Conservation (phyloP, 2,329 filamentous ascomycete species). For the Plenodomus tracheiphilus region DNA sequence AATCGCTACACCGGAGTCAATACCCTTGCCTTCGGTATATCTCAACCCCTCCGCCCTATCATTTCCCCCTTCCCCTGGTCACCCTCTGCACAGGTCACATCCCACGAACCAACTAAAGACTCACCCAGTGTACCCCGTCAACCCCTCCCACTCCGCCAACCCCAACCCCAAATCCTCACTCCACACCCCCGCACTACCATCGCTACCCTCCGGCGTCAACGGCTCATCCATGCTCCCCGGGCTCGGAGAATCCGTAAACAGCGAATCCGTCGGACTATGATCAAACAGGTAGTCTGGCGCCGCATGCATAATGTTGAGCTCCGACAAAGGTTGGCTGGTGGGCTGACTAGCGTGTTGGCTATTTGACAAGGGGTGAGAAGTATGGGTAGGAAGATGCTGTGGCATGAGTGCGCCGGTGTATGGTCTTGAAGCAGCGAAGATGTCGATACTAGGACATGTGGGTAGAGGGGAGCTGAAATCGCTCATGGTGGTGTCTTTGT, state of each 20-base stretch:
- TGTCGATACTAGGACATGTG: too few relatives aligned
- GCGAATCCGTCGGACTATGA: slow-evolving; percentile 21
- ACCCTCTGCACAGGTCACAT: neutral
- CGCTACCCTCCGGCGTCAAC: slow-evolving; percentile 17
- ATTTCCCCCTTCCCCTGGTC: too few relatives aligned
- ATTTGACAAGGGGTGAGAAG: neutral
- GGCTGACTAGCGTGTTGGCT: slow-evolving; percentile 4
- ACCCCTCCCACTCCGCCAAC: neutral
- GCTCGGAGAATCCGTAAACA: slow-evolving; percentile 28
- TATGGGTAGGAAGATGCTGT: neutral
- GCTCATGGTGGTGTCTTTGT: slow-evolving; percentile 12
- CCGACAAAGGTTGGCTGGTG: too few relatives aligned
- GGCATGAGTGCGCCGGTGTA: neutral
- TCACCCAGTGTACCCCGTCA: neutral
- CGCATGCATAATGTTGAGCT: neutral
- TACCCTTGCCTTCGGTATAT: too few relatives aligned
- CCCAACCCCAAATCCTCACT: slow-evolving; percentile 3
- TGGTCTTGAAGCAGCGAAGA: slow-evolving; percentile 7
- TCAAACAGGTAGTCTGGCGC: slow-evolving; percentile 23
- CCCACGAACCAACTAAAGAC: neutral
- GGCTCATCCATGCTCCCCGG: slow-evolving; percentile 21
- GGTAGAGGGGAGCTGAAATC: too few relatives aligned
- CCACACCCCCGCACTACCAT: slow-evolving; percentile 8
- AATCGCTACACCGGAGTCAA: too few relatives aligned
- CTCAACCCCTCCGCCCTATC: too few relatives aligned